Percentiles rank a stretch among this genome's conserved stretches.
phyloP scores from a whole-genome alignment of 129 eudicot genomes.

The Lonicera japonica region DNA sequence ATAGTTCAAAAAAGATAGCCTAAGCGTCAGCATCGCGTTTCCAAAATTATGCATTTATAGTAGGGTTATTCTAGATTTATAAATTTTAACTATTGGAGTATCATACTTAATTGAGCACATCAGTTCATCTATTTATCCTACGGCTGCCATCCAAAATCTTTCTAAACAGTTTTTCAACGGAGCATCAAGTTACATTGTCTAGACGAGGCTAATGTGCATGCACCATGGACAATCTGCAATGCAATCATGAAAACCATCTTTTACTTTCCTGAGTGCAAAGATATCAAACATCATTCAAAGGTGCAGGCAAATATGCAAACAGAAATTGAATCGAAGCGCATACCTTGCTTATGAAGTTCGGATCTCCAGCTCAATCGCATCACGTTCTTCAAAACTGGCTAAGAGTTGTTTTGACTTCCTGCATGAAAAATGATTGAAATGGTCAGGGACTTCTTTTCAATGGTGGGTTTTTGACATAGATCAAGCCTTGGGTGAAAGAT shows the following conservation, averaged over 20 bases:
- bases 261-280: neutral
- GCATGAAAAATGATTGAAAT: neutral
- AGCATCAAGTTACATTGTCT: no score
- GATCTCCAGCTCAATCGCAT: conserved; percentile 1
- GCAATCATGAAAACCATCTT: neutral
- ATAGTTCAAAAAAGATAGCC: no score
- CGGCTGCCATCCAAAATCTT: no score
- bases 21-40: no score
- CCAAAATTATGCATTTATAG: no score
- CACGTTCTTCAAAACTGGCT: neutral
- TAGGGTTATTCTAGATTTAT: no score
- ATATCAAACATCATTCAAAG: neutral
- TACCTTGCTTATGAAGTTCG: conserved; percentile 10
- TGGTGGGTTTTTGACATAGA: no score
- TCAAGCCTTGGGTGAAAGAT: no score
- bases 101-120: no score
- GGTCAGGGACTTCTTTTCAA: neutral
- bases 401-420: neutral
- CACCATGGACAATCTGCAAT: no score
- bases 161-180: no score
- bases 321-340: neutral
- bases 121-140: neutral
- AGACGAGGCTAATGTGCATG: no score
- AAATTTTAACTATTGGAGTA: neutral
- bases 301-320: conserved; percentile 1